These are phyloP conservation scores for Komagataella phaffii DNA, from an alignment of 805 yeast genomes.

Conservation along the genomic window DNA sequence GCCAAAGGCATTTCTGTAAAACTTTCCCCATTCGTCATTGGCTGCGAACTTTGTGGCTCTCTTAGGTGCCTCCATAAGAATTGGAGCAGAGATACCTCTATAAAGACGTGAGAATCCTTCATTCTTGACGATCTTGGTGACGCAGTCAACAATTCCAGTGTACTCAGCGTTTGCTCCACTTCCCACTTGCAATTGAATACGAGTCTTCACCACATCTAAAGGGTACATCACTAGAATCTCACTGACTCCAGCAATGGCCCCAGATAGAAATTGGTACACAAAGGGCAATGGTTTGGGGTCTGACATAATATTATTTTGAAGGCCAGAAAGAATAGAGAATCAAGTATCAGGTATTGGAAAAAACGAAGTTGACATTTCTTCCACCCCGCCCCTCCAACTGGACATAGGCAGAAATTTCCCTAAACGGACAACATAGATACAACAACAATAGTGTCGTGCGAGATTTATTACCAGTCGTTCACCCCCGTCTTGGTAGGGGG, in stretches of 20 bases:
- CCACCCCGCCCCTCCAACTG: background rate
- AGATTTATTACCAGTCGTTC: background rate
- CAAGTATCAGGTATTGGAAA: background rate
- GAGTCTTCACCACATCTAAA: conserved; percentile 90
- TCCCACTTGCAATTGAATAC: conserved; percentile 79
- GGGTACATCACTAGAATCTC: conserved; percentile 95
- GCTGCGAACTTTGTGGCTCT: conserved; percentile 98
- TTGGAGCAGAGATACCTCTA: conserved; percentile 92
- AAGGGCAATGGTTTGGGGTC: conserved; percentile 57
- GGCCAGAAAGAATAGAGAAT: background rate
- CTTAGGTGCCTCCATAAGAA: conserved; percentile 98
- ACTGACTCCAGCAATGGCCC: conserved; percentile 95
- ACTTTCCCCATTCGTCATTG: conserved; percentile 89
- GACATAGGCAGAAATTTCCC: background rate
- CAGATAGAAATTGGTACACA: conserved; percentile 79
- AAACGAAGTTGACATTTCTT: background rate
- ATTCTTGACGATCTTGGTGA: conserved; percentile 66
- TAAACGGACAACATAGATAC: background rate
- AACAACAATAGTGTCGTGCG: background rate
- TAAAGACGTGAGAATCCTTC: conserved; percentile 82
- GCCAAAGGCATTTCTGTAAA: conserved; percentile 64
- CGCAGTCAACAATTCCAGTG: conserved; percentile 73
- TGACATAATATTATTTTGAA: background rate
- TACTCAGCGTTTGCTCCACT: conserved; percentile 44
- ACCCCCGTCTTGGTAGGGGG: background rate